Evolutionary conservation across 2,329 filamentous ascomycete species (phyloP), one percentile per base, ranked within the genome.

Genomic region (Penicillium digitatum): DNA sequence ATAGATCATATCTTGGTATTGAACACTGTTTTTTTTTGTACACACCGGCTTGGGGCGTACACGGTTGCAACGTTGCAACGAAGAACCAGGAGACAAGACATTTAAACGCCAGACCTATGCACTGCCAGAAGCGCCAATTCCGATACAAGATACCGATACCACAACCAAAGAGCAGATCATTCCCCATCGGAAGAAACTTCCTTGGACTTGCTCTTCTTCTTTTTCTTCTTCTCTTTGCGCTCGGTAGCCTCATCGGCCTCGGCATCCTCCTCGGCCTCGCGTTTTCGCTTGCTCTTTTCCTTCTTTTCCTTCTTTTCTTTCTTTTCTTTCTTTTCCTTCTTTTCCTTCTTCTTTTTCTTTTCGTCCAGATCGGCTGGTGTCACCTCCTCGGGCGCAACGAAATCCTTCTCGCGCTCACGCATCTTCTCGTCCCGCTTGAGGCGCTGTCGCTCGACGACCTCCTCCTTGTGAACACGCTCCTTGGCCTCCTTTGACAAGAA

Each of bases 401-500:
- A 97, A 52, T 94, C 90, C 71, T 87, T 86, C 72, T 90, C 87
- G 57, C 91, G 82, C 78, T 94, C 89, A 73, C 87, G 87, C 76
- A 87, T 83, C 82, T 90, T 95, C 73, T 95, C 90, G 62, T 88
- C 87, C 80, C 91, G 93, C 79, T 92, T 93, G 74, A 85, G 81
- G 75, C 85, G 88, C 78, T 96, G 92, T 74, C 88, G 87, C 72
- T 95, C 90, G 69, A 90, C 82, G 62, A 90, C 81, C 68, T 90
- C 88, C 70, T 93, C 87, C 74, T 88, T 86, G 44, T 81, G 85
- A 52, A 87, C 88, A 58, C 92, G 82, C 68, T 95, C 90, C 81
- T 95, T 96, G 57, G 90, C 92, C 69, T 92, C 86, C 80, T 96
- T 96, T 69, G 87, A 87, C 70, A 99, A 76, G 75, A 97, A 97